These are phyloP conservation scores for Mycena venus DNA, from an alignment of 768 basidiomycete genomes.

Conservation along the genomic window DNA sequence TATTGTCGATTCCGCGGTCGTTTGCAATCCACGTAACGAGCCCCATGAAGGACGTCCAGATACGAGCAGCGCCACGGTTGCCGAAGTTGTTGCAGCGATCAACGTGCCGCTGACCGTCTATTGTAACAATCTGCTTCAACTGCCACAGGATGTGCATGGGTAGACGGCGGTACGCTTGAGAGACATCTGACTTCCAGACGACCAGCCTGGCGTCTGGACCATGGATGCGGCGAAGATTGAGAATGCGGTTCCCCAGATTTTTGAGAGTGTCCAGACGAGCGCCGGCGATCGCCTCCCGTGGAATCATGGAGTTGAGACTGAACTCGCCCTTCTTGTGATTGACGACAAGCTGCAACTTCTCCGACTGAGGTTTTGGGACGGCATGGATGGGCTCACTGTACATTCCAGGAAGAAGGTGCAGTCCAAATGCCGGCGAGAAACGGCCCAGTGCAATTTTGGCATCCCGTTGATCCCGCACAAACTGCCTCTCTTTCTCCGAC, in stretches of 20 bases:
- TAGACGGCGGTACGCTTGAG: constrained; percentile 43
- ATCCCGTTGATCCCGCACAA: not conserved
- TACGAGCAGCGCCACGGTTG: not conserved
- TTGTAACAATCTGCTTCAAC: constrained; percentile 42
- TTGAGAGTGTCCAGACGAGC: constrained; percentile 52
- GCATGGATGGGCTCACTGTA: constrained; percentile 52
- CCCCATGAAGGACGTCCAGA: too few species aligned
- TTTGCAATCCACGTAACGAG: constrained; percentile 50
- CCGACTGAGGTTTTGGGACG: constrained; percentile 50
- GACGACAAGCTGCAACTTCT: constrained; percentile 52
- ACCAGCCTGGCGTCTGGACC: constrained; percentile 29
- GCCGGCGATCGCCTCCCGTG: too few species aligned
- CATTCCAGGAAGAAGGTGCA: constrained; percentile 58
- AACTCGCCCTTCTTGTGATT: constrained; percentile 52
- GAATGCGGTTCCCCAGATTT: constrained; percentile 42
- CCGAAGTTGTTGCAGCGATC: too few species aligned
- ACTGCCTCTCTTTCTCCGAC: not conserved
- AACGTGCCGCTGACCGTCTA: constrained; percentile 19
- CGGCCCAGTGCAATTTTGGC: not conserved
- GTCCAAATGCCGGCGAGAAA: constrained; percentile 49
- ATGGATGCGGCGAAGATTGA: constrained; percentile 23
- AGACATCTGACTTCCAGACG: constrained; percentile 56
- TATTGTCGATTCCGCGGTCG: constrained; percentile 27
- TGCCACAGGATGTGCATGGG: constrained; percentile 48
- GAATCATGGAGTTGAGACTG: too few species aligned